Conservation (phyloP, 192 early-diverging fungal genomes). For the Piromyces sp. region DNA sequence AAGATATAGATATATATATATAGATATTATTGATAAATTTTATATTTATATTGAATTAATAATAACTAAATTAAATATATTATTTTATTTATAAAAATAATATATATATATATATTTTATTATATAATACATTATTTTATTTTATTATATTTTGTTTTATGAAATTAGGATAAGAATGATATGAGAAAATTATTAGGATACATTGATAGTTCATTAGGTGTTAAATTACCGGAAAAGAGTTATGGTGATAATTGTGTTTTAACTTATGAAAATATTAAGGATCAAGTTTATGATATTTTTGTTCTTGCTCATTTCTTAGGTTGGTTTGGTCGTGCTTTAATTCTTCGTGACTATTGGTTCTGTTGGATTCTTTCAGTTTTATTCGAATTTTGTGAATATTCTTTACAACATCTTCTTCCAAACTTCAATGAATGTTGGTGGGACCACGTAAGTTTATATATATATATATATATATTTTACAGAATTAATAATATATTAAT, state of each 20-base stretch:
- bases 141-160: background rate
- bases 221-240: conserved; percentile 70
- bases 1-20: background rate
- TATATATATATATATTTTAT: too few species aligned
- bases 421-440: conserved; percentile 99
- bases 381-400: conserved; percentile 93
- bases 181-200: conserved; percentile 61
- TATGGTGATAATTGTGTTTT: conserved; percentile 81
- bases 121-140: too few species aligned
- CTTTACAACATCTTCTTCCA: conserved; percentile 80
- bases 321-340: conserved; percentile 85
- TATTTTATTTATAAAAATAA: background rate
- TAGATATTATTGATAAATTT: background rate
- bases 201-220: conserved; percentile 62
- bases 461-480: background rate
- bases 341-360: conserved; percentile 83
- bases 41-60: background rate
- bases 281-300: conserved; percentile 74
- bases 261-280: conserved; percentile 51
- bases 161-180: conserved; percentile 59
- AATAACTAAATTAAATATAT: background rate
- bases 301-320: conserved; percentile 81
- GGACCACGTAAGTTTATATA: conserved; percentile 59
- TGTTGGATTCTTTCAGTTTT: conserved; percentile 90
- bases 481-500: background rate